Percentiles rank a stretch among this genome's conserved stretches.
These are phyloP conservation scores for Raphanus hybrid DNA, from an alignment of 441 rosid genomes.

Conservation along the genomic window DNA sequence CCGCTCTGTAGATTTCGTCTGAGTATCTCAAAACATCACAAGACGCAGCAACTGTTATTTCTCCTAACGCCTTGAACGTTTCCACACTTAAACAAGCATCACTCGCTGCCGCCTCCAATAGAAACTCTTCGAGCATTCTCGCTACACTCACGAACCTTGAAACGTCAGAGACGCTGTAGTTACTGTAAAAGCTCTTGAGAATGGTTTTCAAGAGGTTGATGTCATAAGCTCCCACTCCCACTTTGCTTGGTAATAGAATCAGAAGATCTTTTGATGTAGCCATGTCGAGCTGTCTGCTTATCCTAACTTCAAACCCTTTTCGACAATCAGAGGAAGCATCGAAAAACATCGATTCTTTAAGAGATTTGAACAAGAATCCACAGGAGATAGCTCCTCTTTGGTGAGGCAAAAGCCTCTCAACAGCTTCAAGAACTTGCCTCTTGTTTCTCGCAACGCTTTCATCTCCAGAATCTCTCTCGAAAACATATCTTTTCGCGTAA, in stretches of 20 bases:
- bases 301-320: constrained; percentile 70
- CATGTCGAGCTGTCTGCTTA: constrained; percentile 75
- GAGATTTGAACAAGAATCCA: constrained; percentile 57
- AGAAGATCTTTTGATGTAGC: constrained; percentile 66
- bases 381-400: constrained; percentile 63
- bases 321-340: constrained; percentile 60
- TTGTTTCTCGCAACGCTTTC: constrained; percentile 45
- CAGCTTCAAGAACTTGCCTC: constrained; percentile 62
- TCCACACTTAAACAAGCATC: constrained; percentile 51
- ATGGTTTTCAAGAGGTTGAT: constrained; percentile 63
- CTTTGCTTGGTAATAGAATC: constrained; percentile 56
- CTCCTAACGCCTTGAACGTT: constrained; percentile 58
- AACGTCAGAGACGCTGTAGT: constrained; percentile 39
- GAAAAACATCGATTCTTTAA: constrained; percentile 49
- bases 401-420: constrained; percentile 67
- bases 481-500: constrained; percentile 57
- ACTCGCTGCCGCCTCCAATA: constrained; percentile 60
- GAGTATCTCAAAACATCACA: constrained; percentile 51
- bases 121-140: constrained; percentile 66
- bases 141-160: constrained; percentile 57
- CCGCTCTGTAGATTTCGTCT: constrained; percentile 77
- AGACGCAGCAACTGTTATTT: constrained; percentile 58
- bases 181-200: constrained; percentile 59
- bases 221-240: constrained; percentile 50
- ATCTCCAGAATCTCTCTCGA: constrained; percentile 32